Conservation (phyloP, 1,139 yeast species). For the Pichia cactophila region DNA sequence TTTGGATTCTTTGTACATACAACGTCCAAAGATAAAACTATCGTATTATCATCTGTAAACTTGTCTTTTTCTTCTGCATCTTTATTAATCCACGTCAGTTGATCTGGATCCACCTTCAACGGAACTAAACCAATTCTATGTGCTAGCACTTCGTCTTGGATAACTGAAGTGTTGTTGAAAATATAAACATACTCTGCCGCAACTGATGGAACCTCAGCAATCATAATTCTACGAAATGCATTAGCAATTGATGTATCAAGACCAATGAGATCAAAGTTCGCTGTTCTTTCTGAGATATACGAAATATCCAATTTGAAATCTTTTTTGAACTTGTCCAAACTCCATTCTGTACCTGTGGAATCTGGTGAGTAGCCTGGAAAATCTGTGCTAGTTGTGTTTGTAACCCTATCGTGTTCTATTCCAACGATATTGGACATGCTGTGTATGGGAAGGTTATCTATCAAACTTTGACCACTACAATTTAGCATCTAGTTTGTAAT, state of each 20-base stretch:
- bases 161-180: constrained; percentile 90
- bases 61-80: constrained; percentile 57
- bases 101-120: constrained; percentile 85
- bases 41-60: constrained; percentile 80
- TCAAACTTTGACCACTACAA: background rate
- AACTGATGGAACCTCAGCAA: constrained; percentile 91
- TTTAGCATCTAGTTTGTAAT: background rate
- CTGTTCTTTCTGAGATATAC: constrained; percentile 57
- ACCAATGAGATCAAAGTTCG: constrained; percentile 80
- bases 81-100: constrained; percentile 67
- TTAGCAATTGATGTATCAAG: constrained; percentile 90
- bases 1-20: constrained; percentile 80
- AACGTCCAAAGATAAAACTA: constrained; percentile 74
- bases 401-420: constrained; percentile 84
- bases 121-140: constrained; percentile 93
- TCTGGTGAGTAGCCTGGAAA: constrained; percentile 67
- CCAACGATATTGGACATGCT: constrained; percentile 61
- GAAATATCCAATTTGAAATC: constrained; percentile 63
- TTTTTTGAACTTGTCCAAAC: constrained; percentile 68
- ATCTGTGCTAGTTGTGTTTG: constrained; percentile 79
- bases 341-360: constrained; percentile 70
- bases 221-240: constrained; percentile 96
- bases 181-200: constrained; percentile 90
- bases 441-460: background rate
- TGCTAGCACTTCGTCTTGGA: constrained; percentile 94